Conservation (phyloP, 306 rosid species). For the Medicago arabica region DNA sequence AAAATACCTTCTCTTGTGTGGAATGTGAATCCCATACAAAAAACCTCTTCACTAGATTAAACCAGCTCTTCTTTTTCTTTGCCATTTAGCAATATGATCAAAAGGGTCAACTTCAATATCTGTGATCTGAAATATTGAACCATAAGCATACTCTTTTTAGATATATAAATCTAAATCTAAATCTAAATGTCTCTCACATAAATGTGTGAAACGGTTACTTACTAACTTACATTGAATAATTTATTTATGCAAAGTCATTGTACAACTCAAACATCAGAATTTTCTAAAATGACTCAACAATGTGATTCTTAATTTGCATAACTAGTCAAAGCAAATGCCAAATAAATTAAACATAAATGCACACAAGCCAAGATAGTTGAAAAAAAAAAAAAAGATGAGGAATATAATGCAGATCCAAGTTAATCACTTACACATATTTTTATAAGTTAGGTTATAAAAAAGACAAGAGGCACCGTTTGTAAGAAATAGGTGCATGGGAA, state of each 20-base stretch:
- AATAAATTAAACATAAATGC: not conserved
- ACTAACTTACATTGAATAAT: constrained; percentile 40
- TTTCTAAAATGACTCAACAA: constrained; percentile 42
- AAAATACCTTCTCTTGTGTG: constrained; percentile 66
- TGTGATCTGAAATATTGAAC: constrained; percentile 46
- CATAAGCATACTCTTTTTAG: constrained; percentile 41
- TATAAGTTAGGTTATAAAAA: constrained; percentile 27
- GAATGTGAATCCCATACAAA: constrained; percentile 67
- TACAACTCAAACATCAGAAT: constrained; percentile 46
- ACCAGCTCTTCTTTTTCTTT: constrained; percentile 82
- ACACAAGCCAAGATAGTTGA: no score
- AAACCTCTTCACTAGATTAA: constrained; percentile 72
- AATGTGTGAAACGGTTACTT: constrained; percentile 38
- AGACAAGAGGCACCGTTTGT: constrained; percentile 56
- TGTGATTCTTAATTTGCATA: constrained; percentile 40
- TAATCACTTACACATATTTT: constrained; percentile 43
- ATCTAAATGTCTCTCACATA: constrained; percentile 15
- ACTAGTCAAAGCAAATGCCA: constrained; percentile 36
- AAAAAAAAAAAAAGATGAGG: no score
- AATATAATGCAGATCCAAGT: constrained; percentile 47
- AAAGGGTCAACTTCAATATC: constrained; percentile 34
- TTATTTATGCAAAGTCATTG: constrained; percentile 37
- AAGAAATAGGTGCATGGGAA: constrained; percentile 50
- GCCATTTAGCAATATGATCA: constrained; percentile 65
- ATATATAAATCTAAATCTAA: constrained; percentile 16